These are phyloP conservation scores for Talaromyces stipitatus DNA, from an alignment of 495 filamentous ascomycete species.

Conservation along the genomic window DNA sequence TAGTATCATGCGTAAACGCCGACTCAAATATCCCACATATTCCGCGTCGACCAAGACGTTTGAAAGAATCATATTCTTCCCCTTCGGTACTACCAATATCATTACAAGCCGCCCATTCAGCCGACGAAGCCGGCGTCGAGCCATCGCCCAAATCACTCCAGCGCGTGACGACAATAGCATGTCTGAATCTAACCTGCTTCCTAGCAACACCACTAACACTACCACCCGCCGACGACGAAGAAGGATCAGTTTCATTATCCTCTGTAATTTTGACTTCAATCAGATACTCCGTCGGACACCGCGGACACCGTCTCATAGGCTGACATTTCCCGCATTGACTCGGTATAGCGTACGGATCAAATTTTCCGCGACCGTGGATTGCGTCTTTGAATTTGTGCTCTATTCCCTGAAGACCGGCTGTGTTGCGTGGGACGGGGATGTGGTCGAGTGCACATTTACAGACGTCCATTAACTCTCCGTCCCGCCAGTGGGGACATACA, in stretches of 20 bases:
- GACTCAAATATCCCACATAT: conserved; percentile 52
- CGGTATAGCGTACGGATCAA: conserved; percentile 39
- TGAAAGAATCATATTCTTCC: conserved; percentile 44
- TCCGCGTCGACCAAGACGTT: conserved; percentile 38
- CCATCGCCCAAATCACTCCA: conserved; percentile 55
- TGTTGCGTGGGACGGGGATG: conserved; percentile 37
- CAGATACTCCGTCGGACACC: conserved; percentile 54
- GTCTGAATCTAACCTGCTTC: conserved; percentile 36
- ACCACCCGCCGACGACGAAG: neutral
- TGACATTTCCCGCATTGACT: conserved; percentile 44
- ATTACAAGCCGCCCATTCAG: conserved; percentile 46
- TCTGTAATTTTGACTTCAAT: conserved; percentile 49
- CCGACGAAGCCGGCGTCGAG: conserved; percentile 22
- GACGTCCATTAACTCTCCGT: conserved; percentile 48
- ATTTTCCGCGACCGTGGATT: conserved; percentile 16
- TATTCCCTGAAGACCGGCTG: conserved; percentile 28
- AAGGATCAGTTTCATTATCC: conserved; percentile 17
- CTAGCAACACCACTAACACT: neutral
- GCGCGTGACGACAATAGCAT: conserved; percentile 50
- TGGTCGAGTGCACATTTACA: conserved; percentile 54
- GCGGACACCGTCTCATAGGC: conserved; percentile 49
- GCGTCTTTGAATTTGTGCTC: conserved; percentile 33
- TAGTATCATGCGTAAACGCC: conserved; percentile 40
- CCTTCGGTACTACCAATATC: conserved; percentile 14
- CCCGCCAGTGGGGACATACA: conserved; percentile 51